Percentiles rank a stretch among this genome's conserved stretches.
Evolutionary conservation across 306 rosid genomes (phyloP).

Genomic region (Prunus kanzakura): DNA sequence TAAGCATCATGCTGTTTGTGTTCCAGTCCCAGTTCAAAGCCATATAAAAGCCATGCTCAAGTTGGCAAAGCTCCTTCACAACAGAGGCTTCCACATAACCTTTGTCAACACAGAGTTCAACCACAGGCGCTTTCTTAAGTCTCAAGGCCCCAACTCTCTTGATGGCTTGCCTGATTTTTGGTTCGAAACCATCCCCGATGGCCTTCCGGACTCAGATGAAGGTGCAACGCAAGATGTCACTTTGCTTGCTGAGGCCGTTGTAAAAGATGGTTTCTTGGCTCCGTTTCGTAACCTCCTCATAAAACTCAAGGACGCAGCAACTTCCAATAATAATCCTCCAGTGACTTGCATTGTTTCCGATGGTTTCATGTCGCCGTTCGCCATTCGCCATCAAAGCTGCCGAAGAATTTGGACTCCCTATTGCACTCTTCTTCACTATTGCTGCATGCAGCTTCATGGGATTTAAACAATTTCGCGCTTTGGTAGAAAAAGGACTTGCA

Average conservation of each 20-base stretch:
- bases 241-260: background rate
- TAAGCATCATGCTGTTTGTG: background rate
- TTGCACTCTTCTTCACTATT: too few species aligned
- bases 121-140: constrained; percentile 9
- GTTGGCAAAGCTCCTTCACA: background rate
- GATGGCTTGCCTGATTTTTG: constrained; percentile 1
- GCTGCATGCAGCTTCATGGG: too few species aligned
- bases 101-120: constrained; percentile 17
- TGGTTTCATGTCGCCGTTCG: too few species aligned
- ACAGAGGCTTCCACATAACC: background rate
- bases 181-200: constrained; percentile 1
- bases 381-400: too few species aligned
- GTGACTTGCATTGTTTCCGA: background rate
- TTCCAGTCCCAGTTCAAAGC: background rate
- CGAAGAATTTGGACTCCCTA: too few species aligned
- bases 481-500: too few species aligned
- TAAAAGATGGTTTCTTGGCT: background rate
- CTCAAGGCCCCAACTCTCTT: background rate
- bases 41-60: background rate
- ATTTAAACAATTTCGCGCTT: too few species aligned
- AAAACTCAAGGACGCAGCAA: background rate
- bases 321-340: background rate
- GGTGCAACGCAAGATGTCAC: background rate
- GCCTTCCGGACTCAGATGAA: background rate
- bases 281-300: background rate